phyloP scores from a whole-genome alignment of 495 filamentous ascomycete genomes.

The Aspergillus bridgeri region DNA sequence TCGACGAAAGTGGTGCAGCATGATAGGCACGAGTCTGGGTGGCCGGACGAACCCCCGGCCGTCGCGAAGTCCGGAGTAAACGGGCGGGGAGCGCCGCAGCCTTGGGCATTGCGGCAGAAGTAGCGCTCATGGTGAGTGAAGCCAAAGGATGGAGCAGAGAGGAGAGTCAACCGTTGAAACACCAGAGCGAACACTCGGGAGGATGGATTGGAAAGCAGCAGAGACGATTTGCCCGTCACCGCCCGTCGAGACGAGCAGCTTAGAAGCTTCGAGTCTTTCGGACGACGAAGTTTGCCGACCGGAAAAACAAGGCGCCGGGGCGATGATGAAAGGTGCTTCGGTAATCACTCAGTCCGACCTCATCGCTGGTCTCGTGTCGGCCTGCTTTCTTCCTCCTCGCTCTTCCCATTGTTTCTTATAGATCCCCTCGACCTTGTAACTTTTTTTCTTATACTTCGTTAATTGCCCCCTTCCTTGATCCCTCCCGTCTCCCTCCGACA shows the following conservation, averaged over 20 bases:
- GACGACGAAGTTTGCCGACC: constrained; percentile 31
- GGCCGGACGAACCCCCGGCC: no score
- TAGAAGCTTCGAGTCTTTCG: constrained; percentile 38
- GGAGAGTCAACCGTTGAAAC: no score
- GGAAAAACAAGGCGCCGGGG: constrained; percentile 25
- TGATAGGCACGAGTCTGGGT: constrained; percentile 29
- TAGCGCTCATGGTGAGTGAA: constrained; percentile 34
- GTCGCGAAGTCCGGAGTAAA: constrained; percentile 39
- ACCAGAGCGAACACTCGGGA: constrained; percentile 5
- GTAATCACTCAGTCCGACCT: constrained; percentile 27
- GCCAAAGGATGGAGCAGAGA: no score
- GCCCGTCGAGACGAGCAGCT: constrained; percentile 12
- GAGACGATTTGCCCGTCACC: neutral
- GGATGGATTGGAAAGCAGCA: constrained; percentile 5
- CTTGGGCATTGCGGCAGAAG: constrained; percentile 43
- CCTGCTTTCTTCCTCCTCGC: constrained; percentile 2
- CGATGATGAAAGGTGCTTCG: constrained; percentile 40
- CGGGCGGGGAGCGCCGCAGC: constrained; percentile 45
- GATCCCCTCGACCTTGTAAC: no score
- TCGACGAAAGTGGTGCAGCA: constrained; percentile 21
- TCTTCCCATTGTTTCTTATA: constrained; percentile 1
- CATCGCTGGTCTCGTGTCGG: constrained; percentile 17
- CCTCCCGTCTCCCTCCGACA: neutral
- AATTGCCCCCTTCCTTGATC: neutral
- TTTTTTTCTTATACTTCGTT: constrained; percentile 3